These are phyloP conservation scores for Saturnispora ahearnii DNA, from an alignment of 805 yeast species.

Conservation along the genomic window DNA sequence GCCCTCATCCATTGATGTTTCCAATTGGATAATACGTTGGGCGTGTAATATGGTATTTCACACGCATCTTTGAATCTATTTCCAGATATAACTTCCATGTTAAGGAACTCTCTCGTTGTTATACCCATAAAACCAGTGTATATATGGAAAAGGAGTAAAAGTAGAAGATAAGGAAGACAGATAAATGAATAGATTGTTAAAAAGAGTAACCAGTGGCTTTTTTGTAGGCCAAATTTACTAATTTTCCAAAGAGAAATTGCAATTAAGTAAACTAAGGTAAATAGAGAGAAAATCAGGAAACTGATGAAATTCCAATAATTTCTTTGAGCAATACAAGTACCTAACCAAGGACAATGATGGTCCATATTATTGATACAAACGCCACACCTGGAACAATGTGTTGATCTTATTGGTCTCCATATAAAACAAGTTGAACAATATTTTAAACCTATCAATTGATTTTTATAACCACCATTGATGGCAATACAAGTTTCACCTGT, in stretches of 20 bases:
- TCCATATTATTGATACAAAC: constrained; percentile 57
- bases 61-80: constrained; percentile 24
- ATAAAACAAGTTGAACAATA: constrained; percentile 52
- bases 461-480: neutral
- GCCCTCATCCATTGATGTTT: constrained; percentile 29
- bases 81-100: constrained; percentile 29
- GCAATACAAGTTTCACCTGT: constrained; percentile 17
- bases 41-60: constrained; percentile 31
- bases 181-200: constrained; percentile 42
- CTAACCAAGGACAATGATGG: constrained; percentile 54
- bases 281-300: constrained; percentile 35
- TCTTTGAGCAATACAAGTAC: constrained; percentile 68
- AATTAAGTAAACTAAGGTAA: constrained; percentile 25
- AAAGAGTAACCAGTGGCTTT: constrained; percentile 38
- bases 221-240: constrained; percentile 16
- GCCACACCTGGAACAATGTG: constrained; percentile 67
- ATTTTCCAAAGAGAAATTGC: constrained; percentile 26
- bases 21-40: constrained; percentile 26
- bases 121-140: constrained; percentile 47
- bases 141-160: constrained; percentile 46
- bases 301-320: constrained; percentile 55
- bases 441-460: constrained; percentile 31
- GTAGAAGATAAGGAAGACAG: constrained; percentile 44
- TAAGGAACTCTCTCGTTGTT: constrained; percentile 67
- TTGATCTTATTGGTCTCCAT: constrained; percentile 71